A percentile compares a stretch with the other conserved stretches of the same genome.
phyloP scores from a whole-genome alignment of 306 rosid species.

The Begonia loranthoides region DNA sequence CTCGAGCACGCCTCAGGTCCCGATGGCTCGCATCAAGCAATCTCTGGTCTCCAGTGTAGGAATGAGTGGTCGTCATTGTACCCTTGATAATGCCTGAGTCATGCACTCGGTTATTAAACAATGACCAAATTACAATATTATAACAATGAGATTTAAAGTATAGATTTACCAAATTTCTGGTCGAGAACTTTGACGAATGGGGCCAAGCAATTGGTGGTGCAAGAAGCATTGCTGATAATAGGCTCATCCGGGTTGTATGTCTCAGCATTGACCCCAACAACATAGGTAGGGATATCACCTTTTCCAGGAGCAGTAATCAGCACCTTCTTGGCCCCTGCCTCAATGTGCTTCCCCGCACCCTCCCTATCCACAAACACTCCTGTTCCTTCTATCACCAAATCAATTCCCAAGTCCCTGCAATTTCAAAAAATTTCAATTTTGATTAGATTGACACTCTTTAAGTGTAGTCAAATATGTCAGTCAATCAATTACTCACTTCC shows the following conservation, averaged over 20 bases:
- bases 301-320: slow-evolving; percentile 97
- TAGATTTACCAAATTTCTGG: slow-evolving; percentile 64
- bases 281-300: slow-evolving; percentile 97
- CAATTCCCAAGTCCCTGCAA: slow-evolving; percentile 68
- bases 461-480: too few relatives aligned
- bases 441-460: too few relatives aligned
- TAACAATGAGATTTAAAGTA: neutral
- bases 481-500: slow-evolving; percentile 50
- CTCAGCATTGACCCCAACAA: slow-evolving; percentile 84
- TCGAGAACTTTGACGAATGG: slow-evolving; percentile 98
- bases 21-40: slow-evolving; percentile 99
- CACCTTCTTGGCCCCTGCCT: slow-evolving; percentile 96
- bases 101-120: too few relatives aligned
- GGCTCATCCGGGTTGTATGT: slow-evolving; percentile 49
- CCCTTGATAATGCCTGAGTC: slow-evolving; percentile 78
- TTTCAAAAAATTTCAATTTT: neutral
- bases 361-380: slow-evolving; percentile 97
- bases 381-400: slow-evolving; percentile 95
- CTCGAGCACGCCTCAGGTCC: slow-evolving; percentile 87
- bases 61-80: slow-evolving; percentile 96
- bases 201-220: slow-evolving; percentile 99
- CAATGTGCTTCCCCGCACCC: slow-evolving; percentile 90
- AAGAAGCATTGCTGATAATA: slow-evolving; percentile 97
- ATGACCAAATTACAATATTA: too few relatives aligned
- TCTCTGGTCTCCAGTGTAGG: slow-evolving; percentile 98